Percentiles rank a stretch among this genome's conserved stretches.
phyloP scores from a whole-genome alignment of 371 early-diverging fungal genomes.

The Mycotypha africana region DNA sequence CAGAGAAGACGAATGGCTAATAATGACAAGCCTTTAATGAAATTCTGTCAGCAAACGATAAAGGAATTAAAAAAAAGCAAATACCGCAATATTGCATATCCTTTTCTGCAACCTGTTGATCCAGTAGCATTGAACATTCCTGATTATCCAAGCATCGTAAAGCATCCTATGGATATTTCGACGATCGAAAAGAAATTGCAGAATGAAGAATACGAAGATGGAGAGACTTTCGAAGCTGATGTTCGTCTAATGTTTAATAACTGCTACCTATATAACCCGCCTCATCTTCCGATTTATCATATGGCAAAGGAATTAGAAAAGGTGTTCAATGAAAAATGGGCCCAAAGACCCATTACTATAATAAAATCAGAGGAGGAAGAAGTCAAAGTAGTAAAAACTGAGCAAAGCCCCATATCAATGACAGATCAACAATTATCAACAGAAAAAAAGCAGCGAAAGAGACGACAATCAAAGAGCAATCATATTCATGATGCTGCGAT shows the following conservation, averaged over 20 bases:
- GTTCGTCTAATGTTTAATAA: slow-evolving; percentile 87
- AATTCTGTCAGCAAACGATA: slow-evolving; percentile 62
- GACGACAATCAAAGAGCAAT: background rate
- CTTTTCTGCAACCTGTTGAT: slow-evolving; percentile 95
- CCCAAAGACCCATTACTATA: slow-evolving; percentile 25
- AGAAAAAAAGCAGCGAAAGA: too few species aligned
- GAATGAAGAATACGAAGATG: slow-evolving; percentile 59
- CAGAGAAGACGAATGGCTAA: slow-evolving; percentile 34
- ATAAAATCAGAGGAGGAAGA: slow-evolving; percentile 1
- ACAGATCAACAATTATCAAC: slow-evolving; percentile 14
- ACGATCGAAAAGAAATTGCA: slow-evolving; percentile 90
- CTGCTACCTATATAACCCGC: slow-evolving; percentile 93
- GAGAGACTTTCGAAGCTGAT: slow-evolving; percentile 80
- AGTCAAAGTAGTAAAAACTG: slow-evolving; percentile 13
- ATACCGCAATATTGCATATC: slow-evolving; percentile 61
- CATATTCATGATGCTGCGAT: too few species aligned
- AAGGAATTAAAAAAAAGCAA: slow-evolving; percentile 76
- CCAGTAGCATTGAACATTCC: slow-evolving; percentile 88
- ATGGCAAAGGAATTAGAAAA: slow-evolving; percentile 78
- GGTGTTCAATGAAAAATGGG: slow-evolving; percentile 84
- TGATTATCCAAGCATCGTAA: slow-evolving; percentile 89
- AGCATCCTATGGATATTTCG: slow-evolving; percentile 96
- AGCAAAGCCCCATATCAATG: too few species aligned
- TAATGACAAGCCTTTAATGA: slow-evolving; percentile 56
- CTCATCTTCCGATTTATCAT: slow-evolving; percentile 80